Evolutionary conservation across 345 rosid species (phyloP).

Genomic region (Eutrema yunnanense): DNA sequence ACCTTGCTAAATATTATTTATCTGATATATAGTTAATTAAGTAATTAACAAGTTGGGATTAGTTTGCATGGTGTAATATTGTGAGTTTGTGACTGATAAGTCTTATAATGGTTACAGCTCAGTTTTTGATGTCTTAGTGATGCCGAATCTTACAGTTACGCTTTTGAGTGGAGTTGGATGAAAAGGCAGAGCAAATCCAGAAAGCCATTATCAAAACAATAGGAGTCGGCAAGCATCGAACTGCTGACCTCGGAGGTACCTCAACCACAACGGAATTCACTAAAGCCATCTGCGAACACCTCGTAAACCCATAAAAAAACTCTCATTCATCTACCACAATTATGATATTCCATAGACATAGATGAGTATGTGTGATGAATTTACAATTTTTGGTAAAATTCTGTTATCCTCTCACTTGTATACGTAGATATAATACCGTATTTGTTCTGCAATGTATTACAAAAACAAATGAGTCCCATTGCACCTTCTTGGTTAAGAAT

Average conservation of each 20-base stretch:
- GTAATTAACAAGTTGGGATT: background rate
- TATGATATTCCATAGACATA: background rate
- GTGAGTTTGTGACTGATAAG: conserved; percentile 8
- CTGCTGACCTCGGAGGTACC: conserved; percentile 81
- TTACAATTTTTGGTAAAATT: background rate
- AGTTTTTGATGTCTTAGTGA: too few relatives aligned
- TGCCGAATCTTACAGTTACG: conserved; percentile 97
- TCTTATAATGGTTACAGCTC: conserved; percentile 48
- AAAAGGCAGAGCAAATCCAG: conserved; percentile 75
- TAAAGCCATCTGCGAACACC: conserved; percentile 66
- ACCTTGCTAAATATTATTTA: background rate
- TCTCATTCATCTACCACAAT: background rate
- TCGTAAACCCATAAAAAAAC: conserved; percentile 29
- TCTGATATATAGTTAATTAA: background rate
- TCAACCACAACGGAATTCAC: conserved; percentile 78
- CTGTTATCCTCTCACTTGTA: background rate
- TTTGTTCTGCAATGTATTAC: background rate
- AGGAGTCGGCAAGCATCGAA: conserved; percentile 73
- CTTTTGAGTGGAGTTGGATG: conserved; percentile 59
- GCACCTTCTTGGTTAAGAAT: too few relatives aligned
- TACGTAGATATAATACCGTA: background rate
- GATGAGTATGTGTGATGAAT: background rate
- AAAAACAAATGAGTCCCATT: background rate
- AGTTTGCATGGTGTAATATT: background rate
- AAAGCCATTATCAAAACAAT: conserved; percentile 66